Conservation (phyloP, 2,329 filamentous ascomycete species). For the Emydomyces testavorans region DNA sequence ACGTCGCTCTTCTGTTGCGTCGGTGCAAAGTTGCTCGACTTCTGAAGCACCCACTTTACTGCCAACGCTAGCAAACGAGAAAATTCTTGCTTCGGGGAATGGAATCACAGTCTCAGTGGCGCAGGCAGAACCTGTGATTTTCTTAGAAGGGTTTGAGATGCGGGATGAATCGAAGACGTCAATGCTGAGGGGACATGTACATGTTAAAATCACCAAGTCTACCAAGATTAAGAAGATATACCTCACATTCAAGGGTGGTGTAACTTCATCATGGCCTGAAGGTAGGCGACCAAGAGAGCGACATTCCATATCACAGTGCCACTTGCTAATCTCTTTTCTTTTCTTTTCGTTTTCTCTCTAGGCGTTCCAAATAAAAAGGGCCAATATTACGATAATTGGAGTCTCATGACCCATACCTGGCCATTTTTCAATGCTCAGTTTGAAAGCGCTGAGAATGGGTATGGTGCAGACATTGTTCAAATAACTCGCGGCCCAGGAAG, state of each 20-base stretch:
- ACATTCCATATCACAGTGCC: not conserved
- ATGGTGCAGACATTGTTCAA: conserved; percentile 53
- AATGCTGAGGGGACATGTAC: conserved; percentile 72
- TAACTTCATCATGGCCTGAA: conserved; percentile 91
- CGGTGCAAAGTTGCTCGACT: conserved; percentile 16
- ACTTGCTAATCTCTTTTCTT: conserved; percentile 4
- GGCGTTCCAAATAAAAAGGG: conserved; percentile 78
- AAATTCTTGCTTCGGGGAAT: conserved; percentile 39
- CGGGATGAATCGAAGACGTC: conserved; percentile 54
- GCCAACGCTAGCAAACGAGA: conserved; percentile 35
- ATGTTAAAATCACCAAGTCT: conserved; percentile 72
- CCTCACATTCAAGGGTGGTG: conserved; percentile 72
- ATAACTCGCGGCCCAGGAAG: conserved; percentile 35
- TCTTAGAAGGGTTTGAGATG: conserved; percentile 40
- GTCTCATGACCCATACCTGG: conserved; percentile 74
- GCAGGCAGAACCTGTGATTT: conserved; percentile 39
- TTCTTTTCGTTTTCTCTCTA: conserved; percentile 23
- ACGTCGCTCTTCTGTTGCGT: conserved; percentile 15
- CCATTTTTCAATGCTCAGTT: conserved; percentile 76
- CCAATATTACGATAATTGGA: conserved; percentile 72
- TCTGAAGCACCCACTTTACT: conserved; percentile 24
- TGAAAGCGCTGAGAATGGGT: conserved; percentile 46
- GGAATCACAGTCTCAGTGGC: conserved; percentile 38
- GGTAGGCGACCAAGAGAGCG: conserved; percentile 34
- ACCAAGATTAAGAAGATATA: conserved; percentile 88